Evolutionary conservation across 148 eudicot species (phyloP), one percentile per base, ranked within the genome.

Genomic region (Spergularia bocconei): DNA sequence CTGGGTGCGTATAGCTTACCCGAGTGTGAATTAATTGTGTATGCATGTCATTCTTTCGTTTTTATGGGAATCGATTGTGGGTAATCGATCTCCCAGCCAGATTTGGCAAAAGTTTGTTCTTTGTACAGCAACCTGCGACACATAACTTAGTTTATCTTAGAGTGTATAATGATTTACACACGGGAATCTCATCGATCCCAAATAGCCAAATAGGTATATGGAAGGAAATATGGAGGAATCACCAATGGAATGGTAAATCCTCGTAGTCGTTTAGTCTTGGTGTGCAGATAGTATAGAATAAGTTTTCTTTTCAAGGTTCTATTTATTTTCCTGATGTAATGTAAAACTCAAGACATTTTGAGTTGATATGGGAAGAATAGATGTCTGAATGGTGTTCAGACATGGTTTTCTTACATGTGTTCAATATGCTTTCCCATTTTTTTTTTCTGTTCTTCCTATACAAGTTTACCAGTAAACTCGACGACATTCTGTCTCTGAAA

Each of bases 161-260:
- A 74, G 86, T 88, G 89, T 92, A 86, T 84, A 66, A 80, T 59
- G 70, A 81, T 72, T 77, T 86, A 93, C 79, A 89, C 88, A 84
- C 74, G 73, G 98, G 93, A 87, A 84, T 73, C 80, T 88, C 87
- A 87, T 91, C 89, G 85, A 78, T 76, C 78, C 84, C 80, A 64
- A 73, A 75, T 70, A 79, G 84, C 76, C 79, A 67, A 70, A 73
- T 67, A 78, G 84, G 79, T 84, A 71, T 67, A 79, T 51, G 48
- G 51, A 56, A 63, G 48, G 71, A 72, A 74, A 44, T 55, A 71
- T 75, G 82, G 88, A 78, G 90, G 87, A 80, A 81, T 84, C 77
- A 80, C 79, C 76, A 79, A 62, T 72, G 79, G 79, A 67, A 65
- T 81, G 86, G 87, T 80, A 29, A 71, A 77, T 85, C 84, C 84